A percentile compares a stretch with the other conserved stretches of the same genome.
These are phyloP conservation scores for Volvox reticuliferus DNA, from an alignment of 139 green algal genomes.

Conservation along the genomic window DNA sequence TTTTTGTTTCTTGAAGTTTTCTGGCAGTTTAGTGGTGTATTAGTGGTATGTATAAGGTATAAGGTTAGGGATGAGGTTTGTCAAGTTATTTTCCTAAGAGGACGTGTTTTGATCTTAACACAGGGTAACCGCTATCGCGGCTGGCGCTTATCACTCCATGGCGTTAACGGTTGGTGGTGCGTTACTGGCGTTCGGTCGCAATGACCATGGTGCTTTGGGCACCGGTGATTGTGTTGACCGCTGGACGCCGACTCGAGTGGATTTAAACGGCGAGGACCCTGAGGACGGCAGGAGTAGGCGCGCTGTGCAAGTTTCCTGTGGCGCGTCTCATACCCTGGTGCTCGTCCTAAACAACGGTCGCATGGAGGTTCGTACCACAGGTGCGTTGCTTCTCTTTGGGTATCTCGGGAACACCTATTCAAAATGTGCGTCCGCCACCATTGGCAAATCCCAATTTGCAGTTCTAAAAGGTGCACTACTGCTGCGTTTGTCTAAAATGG, in stretches of 20 bases:
- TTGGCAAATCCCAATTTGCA: no score
- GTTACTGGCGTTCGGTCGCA: constrained; percentile 79
- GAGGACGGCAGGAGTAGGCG: constrained; percentile 59
- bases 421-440: no score
- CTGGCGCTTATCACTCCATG: constrained; percentile 80
- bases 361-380: constrained; percentile 65
- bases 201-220: constrained; percentile 66
- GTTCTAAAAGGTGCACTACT: no score
- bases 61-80: no score
- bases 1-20: no score
- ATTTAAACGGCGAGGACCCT: constrained; percentile 39
- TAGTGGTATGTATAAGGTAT: no score
- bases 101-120: neutral
- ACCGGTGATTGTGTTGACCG: constrained; percentile 46
- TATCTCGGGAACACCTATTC: no score
- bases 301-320: constrained; percentile 76
- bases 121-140: constrained; percentile 81
- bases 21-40: no score
- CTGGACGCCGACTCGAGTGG: constrained; percentile 44
- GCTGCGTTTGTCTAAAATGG: no score
- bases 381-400: constrained; percentile 23
- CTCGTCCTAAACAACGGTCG: constrained; percentile 65
- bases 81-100: no score
- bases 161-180: constrained; percentile 79
- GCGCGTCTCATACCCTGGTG: constrained; percentile 68